Evolutionary conservation across 1,139 yeast species (phyloP), one percentile per base, ranked within the genome.

Genomic region (Candida tunisiensis): DNA sequence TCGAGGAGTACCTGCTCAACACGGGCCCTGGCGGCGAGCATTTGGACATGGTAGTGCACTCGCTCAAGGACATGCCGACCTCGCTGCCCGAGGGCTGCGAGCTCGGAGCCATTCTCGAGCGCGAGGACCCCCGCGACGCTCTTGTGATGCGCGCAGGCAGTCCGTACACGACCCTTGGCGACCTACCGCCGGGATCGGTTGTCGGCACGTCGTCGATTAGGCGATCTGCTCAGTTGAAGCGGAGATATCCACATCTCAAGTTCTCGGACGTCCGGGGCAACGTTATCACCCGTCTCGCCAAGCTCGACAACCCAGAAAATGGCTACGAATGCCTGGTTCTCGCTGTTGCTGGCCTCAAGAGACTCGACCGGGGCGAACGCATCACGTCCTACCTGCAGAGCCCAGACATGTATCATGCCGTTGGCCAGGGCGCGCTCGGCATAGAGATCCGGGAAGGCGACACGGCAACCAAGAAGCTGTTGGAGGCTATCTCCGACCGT

Each of bases 401-500:
- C n/a, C 79, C 82, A 21, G 82, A 75, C 33, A 80, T 88, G 93
- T 79, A 74, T 49, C 80, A 88, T 47, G 94, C 98, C 0, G 95
- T 88, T 23, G 98, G 98, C 11, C 98, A 88, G 57, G 98, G 98
- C 36, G 96, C 96, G 0, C 57, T 88, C 29, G 98, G 96, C 13
- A 60, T 88, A 21, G 98, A 88, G 53, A 79, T 85, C 38, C 67
- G 91, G 42, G 65, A 65, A 32, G 68, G 64, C 31, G 94, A 91
- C 48, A 49, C 53, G 6, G 53, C 57, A 28, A 65, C 77, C 47
- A 58, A 60, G 40, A 53, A 64, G 29, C 60, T 85, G 18, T 64
- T 92, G 38, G 37, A 45, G 14, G 59, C 65, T 29, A 69, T 88
- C 35, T 75, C 74, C 42, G 75, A 83, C 47, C 53, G 59, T 28